Conservation (phyloP, 257 asterid species). For the Fraxinus excelsior region DNA sequence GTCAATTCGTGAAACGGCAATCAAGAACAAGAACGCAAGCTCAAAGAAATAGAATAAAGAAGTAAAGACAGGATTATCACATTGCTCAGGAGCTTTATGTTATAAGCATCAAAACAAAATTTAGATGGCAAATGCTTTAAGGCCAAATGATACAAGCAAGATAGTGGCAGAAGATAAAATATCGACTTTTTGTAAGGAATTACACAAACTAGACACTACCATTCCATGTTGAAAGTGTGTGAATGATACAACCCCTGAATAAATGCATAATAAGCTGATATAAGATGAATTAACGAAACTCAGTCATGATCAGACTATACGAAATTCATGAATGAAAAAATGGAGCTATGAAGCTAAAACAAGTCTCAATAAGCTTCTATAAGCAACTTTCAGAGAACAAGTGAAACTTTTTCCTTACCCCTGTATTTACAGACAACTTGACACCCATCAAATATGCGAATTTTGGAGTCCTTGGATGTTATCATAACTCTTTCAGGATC, state of each 20-base stretch:
- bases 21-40: not conserved
- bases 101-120: not conserved
- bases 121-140: not conserved
- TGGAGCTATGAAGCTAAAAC: not conserved
- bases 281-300: not conserved
- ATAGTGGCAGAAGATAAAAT: not conserved
- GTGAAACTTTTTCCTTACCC: constrained; percentile 41
- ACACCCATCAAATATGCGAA: constrained; percentile 70
- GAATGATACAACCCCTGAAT: not conserved
- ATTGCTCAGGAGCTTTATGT: not conserved
- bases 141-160: not conserved
- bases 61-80: not conserved
- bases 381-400: not conserved
- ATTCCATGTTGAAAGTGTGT: not conserved
- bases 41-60: not conserved
- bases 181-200: not conserved
- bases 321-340: not conserved
- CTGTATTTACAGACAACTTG: constrained; percentile 69
- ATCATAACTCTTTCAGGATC: constrained; percentile 65
- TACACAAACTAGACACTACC: not conserved
- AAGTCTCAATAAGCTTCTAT: not conserved
- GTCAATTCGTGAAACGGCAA: not conserved
- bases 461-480: constrained; percentile 78
- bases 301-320: not conserved
- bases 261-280: not conserved